Conservation (phyloP, 495 filamentous ascomycete genomes). For the Thermothielavioides terrestris region DNA sequence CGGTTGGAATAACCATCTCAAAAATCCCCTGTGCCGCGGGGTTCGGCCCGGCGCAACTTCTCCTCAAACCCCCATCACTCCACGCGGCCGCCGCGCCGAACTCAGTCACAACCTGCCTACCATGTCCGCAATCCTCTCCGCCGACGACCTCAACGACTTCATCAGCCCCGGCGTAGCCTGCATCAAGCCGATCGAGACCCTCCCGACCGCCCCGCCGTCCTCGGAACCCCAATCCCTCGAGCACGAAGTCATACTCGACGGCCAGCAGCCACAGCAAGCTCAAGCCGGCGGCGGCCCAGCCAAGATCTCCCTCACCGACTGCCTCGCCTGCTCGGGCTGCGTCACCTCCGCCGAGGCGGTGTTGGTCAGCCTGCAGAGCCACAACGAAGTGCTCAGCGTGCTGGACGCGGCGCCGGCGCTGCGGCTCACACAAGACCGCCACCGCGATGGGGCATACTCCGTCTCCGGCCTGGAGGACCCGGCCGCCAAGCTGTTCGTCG, state of each 20-base stretch:
- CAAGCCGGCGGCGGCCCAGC: constrained; percentile 39
- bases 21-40: background rate
- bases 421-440: constrained; percentile 23
- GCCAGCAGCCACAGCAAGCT: constrained; percentile 42
- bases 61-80: too few species aligned
- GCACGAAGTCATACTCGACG: constrained; percentile 87
- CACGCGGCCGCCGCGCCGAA: too few species aligned
- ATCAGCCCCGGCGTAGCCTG: constrained; percentile 95
- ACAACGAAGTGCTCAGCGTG: constrained; percentile 76
- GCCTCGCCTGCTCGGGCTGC: constrained; percentile 93
- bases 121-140: constrained; percentile 95
- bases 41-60: too few species aligned
- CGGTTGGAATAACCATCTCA: background rate
- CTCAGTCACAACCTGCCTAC: constrained; percentile 23
- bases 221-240: constrained; percentile 33
- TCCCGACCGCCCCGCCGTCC: constrained; percentile 43
- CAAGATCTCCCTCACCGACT: constrained; percentile 93
- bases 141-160: constrained; percentile 96
- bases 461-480: constrained; percentile 30
- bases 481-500: constrained; percentile 68
- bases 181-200: constrained; percentile 92
- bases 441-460: constrained; percentile 10
- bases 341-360: constrained; percentile 96
- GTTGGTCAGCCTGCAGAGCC: constrained; percentile 83
- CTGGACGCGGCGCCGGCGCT: constrained; percentile 59